Conservation (phyloP, 176 grass and related monocot species). For the Puya raimondii region DNA sequence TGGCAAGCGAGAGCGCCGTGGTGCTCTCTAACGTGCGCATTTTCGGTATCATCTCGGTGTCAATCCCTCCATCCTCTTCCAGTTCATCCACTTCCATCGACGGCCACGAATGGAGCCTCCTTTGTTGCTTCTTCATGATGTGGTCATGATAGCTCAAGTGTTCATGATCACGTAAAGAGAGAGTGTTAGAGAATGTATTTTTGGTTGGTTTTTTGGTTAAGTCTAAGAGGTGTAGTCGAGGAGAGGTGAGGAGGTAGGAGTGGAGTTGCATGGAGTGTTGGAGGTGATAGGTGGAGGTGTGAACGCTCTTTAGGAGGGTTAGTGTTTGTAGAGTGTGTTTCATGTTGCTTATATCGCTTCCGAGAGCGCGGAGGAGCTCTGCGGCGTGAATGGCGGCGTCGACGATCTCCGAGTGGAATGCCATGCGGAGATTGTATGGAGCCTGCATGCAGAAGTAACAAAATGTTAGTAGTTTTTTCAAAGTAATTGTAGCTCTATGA, state of each 20-base stretch:
- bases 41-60: not conserved
- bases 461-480: not conserved
- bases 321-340: conserved; percentile 20
- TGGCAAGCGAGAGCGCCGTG: conserved; percentile 29
- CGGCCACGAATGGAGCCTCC: conserved; percentile 32
- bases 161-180: not conserved
- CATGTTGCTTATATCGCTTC: conserved; percentile 29
- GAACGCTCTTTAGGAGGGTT: conserved; percentile 33
- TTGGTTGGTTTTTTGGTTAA: not conserved
- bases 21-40: conserved; percentile 28
- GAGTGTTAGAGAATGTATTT: no score
- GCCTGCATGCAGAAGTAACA: conserved; percentile 25
- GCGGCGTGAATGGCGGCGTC: conserved; percentile 22
- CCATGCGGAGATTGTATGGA: conserved; percentile 22
- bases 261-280: conserved; percentile 33
- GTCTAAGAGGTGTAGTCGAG: not conserved
- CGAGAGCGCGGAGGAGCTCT: conserved; percentile 31
- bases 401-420: conserved; percentile 30
- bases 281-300: conserved; percentile 30
- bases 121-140: conserved; percentile 9
- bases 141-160: conserved; percentile 5
- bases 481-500: no score
- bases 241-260: conserved; percentile 22
- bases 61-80: conserved; percentile 13
- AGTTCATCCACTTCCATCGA: conserved; percentile 30